phyloP scores from a whole-genome alignment of 1,284 basidiomycete genomes.

The Ceratobasidium sp. region DNA sequence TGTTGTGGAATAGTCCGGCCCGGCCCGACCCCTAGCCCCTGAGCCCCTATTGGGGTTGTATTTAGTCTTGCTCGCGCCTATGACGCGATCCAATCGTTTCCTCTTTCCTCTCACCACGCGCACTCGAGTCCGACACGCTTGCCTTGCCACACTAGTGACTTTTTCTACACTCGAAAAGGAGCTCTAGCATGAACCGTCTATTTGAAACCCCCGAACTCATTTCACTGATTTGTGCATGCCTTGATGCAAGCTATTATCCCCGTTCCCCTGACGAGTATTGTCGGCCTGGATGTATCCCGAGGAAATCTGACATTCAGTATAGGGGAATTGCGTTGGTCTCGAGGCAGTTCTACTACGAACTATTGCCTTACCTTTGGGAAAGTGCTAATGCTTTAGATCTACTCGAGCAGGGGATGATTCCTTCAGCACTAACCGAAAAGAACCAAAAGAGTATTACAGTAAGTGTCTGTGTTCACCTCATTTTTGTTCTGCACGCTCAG shows the following conservation, averaged over 20 bases:
- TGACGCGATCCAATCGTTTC: too few relatives aligned
- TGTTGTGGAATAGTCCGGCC: too few relatives aligned
- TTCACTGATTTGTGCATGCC: not conserved
- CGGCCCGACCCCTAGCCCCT: too few relatives aligned
- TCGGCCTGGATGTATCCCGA: not conserved
- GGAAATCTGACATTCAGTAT: not conserved
- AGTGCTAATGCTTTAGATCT: not conserved
- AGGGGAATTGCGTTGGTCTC: not conserved
- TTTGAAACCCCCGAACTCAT: not conserved
- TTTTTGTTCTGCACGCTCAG: not conserved
- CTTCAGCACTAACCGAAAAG: not conserved
- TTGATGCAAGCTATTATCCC: not conserved
- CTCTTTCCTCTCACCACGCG: not conserved
- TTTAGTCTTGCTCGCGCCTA: too few relatives aligned
- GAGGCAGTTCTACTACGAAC: not conserved
- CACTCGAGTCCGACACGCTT: not conserved
- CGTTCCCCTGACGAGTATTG: not conserved
- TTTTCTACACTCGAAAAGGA: not conserved
- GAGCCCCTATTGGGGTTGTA: too few relatives aligned
- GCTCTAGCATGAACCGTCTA: not conserved
- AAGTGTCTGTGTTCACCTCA: not conserved
- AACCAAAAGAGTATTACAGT: not conserved
- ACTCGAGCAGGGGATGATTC: not conserved
- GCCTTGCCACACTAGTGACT: too few relatives aligned
- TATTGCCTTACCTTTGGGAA: not conserved